Evolutionary conservation across 1,284 basidiomycete genomes (phyloP), one percentile per base, ranked within the genome.

Genomic region (Tilletia setariae): DNA sequence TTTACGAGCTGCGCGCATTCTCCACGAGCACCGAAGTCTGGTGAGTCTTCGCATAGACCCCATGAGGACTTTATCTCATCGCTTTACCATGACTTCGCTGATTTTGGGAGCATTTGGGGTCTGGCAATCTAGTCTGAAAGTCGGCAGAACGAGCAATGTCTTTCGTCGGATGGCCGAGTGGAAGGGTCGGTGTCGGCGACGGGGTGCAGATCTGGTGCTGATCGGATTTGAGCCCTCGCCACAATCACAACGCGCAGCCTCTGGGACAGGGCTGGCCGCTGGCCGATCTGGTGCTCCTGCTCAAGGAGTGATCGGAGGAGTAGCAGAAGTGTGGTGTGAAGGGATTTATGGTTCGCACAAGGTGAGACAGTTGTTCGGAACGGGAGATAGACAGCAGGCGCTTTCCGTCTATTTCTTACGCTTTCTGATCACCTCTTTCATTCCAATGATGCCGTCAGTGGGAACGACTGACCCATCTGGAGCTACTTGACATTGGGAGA

Each of bases 81-180:
- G 19, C 19, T 19, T 11, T 44, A 44, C 9, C 19, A 44, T 44
- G 43, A 44, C 43, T 44, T 44, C 11, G 43, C n/a, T 53, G n/a
- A 1, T 25, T 8, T n/a, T 53, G 16, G 21, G 2, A 13, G 6
- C 35, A 53, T n/a, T n/a, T n/a, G n/a, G n/a, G n/a, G n/a, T n/a
- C n/a, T n/a, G n/a, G n/a, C n/a, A n/a, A n/a, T n/a, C 2, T 0
- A 74, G 74, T 47, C 67, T 78, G 51, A 78, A 78, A 51, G 71
- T 78, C 1, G 76, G 76, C 0, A 65, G 76, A 0, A 67, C 75
- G 0, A 67, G 30, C 11, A 69, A 75, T n/a, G 71, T 73, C 0
- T 74, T 76, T 30, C 66, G 70, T 7, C 68, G 76, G 0, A 65
- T 76, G 28, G 67, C 65, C 1, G 63, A 78, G 59, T 78, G 76